Base-by-base conservation (phyloP, 345 rosid genomes). In the Diplotaxis tenuifolia region DNA sequence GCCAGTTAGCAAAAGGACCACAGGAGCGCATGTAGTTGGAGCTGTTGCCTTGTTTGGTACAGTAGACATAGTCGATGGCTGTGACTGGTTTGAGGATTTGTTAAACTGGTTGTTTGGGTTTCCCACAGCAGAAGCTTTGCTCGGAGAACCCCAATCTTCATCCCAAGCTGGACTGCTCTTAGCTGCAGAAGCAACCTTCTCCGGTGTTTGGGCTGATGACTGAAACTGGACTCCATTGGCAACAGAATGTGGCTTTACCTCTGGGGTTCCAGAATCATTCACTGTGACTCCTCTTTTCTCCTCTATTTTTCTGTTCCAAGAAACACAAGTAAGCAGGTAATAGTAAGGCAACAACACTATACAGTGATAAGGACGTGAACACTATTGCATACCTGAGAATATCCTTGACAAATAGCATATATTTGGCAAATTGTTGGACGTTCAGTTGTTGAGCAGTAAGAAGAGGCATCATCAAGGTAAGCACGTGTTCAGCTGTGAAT, bases 401-500 rank as follows among this genome's bases (percentile, higher is more conserved):
- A 79, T 95, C 96, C 81, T 92, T 95, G 53, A 92, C 89, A 81
- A 95, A 95, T n/a, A n/a, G n/a, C n/a, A n/a, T n/a, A n/a, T n/a
- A n/a, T n/a, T n/a, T n/a, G n/a, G n/a, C n/a, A n/a, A 95, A 95
- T 59, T 90, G 98, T 82, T 95, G 98, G 70, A 88, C 88, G 72
- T 84, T 92, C 72, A 95, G 83, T 68, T 92, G 98, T 77, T 87
- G 98, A 75, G 97, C 87, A 34, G 87, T 95, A 72, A 95, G 96
- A 75, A 95, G 98, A 56, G 99, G 99, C 21, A 71, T 53, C 45
- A 95, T 83, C 25, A 92, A 79, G 25, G 99, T 91, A 75, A 92
- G 94, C 72, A 95, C 96, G 79, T 92, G 89, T 71, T 95, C 98
- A 1, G 89, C 89, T 5, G 82, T 84, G 83, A 92, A 95, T 72